Percentiles rank a stretch among this genome's conserved stretches.
phyloP scores from a whole-genome alignment of 148 eudicot species.

The Rheum nobile region DNA sequence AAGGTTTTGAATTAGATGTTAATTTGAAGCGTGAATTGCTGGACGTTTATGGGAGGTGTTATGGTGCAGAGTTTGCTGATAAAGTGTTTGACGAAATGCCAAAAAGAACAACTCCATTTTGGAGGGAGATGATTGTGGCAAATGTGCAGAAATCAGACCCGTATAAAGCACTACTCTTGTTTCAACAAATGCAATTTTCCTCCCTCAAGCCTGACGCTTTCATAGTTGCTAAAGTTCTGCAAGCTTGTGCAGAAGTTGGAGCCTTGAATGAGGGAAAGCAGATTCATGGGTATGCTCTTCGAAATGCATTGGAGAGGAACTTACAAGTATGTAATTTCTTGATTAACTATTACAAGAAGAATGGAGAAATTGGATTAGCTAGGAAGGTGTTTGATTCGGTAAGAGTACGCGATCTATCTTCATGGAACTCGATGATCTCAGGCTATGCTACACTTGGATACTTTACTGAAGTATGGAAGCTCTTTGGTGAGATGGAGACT shows the following conservation, averaged over 20 bases:
- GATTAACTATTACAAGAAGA: conserved; percentile 39
- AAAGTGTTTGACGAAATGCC: conserved; percentile 35
- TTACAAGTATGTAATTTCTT: conserved; percentile 35
- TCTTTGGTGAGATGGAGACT: conserved; percentile 28
- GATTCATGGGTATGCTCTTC: conserved; percentile 43
- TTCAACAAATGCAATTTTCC: conserved; percentile 37
- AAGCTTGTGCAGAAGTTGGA: conserved; percentile 42
- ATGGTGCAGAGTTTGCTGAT: conserved; percentile 28
- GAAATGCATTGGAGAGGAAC: conserved; percentile 24
- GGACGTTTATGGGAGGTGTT: conserved; percentile 51
- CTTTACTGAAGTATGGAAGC: conserved; percentile 31
- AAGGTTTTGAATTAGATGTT: conserved; percentile 44
- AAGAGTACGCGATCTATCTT: conserved; percentile 28
- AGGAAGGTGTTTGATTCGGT: conserved; percentile 38
- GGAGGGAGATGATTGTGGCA: conserved; percentile 45
- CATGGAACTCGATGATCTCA: conserved; percentile 59
- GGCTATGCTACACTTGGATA: conserved; percentile 35
- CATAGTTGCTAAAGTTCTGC: conserved; percentile 39
- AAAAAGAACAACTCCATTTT: conserved; percentile 13
- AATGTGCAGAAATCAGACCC: conserved; percentile 26
- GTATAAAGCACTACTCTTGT: conserved; percentile 21
- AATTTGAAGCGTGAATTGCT: conserved; percentile 43
- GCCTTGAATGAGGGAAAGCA: conserved; percentile 39
- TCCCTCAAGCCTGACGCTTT: conserved; percentile 29
- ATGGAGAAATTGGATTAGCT: conserved; percentile 23